A percentile compares a stretch with the other conserved stretches of the same genome.
phyloP scores from a whole-genome alignment of 306 rosid genomes.

The Vigna unguiculata region DNA sequence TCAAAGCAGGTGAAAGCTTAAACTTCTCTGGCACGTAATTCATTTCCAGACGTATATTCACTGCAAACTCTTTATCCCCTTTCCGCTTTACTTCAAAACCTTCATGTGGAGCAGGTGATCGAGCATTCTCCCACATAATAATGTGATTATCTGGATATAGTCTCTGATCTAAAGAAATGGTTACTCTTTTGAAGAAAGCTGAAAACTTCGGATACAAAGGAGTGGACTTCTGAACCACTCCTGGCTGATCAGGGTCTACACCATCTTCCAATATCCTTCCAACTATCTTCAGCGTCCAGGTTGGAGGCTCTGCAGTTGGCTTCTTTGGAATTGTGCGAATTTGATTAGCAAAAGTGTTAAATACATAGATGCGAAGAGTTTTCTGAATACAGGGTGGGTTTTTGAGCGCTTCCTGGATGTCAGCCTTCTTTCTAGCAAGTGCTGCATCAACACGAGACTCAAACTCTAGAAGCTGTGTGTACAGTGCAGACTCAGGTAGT shows the following conservation, averaged over 20 bases:
- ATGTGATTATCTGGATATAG: slow-evolving; percentile 84
- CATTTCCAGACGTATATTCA: slow-evolving; percentile 83
- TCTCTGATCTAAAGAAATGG: slow-evolving; percentile 94
- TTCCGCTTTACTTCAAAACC: slow-evolving; percentile 99
- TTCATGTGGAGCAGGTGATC: slow-evolving; percentile 89
- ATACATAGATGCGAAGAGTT: slow-evolving; percentile 92
- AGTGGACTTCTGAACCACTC: slow-evolving; percentile 79
- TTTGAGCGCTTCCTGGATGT: slow-evolving; percentile 96
- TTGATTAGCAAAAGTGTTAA: slow-evolving; percentile 92
- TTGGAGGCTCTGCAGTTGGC: slow-evolving; percentile 91
- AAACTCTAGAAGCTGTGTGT: slow-evolving; percentile 97
- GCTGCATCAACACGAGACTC: slow-evolving; percentile 94
- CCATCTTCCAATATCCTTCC: slow-evolving; percentile 99
- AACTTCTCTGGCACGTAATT: slow-evolving; percentile 93
- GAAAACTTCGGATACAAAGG: slow-evolving; percentile 90
- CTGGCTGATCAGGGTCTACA: slow-evolving; percentile 97
- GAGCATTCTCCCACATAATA: slow-evolving; percentile 86
- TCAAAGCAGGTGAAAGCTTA: slow-evolving; percentile 87
- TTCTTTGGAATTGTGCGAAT: slow-evolving; percentile 76
- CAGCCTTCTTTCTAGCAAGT: slow-evolving; percentile 91
- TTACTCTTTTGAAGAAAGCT: slow-evolving; percentile 88
- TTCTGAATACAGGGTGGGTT: slow-evolving; percentile 87
- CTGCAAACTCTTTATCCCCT: slow-evolving; percentile 89
- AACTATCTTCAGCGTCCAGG: slow-evolving; percentile 94
- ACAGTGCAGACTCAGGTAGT: slow-evolving; percentile 86